Percentiles rank a stretch among this genome's conserved stretches.
Conservation (phyloP, 352 stramenopile genomes). For the Globisporangium rhizosaccharum region DNA sequence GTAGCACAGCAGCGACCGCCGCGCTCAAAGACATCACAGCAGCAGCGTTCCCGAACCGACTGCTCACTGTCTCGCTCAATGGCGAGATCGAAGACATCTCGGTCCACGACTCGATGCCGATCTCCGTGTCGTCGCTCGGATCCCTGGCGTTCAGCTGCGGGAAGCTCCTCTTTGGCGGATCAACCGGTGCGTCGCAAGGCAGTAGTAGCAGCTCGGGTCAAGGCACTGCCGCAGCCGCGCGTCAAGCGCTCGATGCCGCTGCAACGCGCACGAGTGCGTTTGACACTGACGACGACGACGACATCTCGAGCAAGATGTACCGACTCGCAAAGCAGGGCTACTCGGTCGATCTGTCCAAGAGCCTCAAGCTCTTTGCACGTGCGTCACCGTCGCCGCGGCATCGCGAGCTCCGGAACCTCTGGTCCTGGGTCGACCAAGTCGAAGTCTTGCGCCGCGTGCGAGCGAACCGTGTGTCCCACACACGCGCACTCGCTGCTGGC, state of each 20-base stretch:
- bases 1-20: background rate
- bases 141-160: conserved; percentile 72
- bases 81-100: conserved; percentile 85
- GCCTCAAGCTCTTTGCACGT: conserved; percentile 60
- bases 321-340: conserved; percentile 71
- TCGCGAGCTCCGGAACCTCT: conserved; percentile 57
- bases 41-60: conserved; percentile 72
- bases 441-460: conserved; percentile 64
- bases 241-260: conserved; percentile 24
- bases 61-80: conserved; percentile 64
- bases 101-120: conserved; percentile 81
- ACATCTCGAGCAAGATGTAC: conserved; percentile 78
- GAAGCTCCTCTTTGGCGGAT: conserved; percentile 58
- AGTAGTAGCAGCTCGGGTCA: conserved; percentile 13
- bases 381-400: conserved; percentile 20
- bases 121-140: conserved; percentile 71
- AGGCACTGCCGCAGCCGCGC: conserved; percentile 31
- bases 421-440: conserved; percentile 83
- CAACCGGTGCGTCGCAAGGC: conserved; percentile 5
- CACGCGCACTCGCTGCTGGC: conserved; percentile 18
- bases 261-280: conserved; percentile 6
- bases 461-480: conserved; percentile 47
- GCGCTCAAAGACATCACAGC: conserved; percentile 34
- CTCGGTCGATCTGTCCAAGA: conserved; percentile 71
- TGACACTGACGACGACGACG: conserved; percentile 27